Conservation (phyloP, 345 rosid species). For the Nephelium lappaceum region DNA sequence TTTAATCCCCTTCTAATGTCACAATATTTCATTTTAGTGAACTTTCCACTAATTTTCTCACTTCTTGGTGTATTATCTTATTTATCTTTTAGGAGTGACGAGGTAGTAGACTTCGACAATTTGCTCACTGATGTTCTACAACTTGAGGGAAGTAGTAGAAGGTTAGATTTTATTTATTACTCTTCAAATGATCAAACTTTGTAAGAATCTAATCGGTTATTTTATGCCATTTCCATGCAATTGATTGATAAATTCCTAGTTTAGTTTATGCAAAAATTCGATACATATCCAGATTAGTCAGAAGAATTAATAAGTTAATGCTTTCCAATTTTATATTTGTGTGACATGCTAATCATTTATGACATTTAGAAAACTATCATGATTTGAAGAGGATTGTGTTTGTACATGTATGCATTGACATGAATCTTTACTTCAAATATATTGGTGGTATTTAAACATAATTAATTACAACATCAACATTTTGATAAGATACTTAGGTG, state of each 20-base stretch:
- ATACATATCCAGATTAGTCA: not conserved
- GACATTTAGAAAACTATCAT: not conserved
- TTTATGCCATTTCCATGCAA: not conserved
- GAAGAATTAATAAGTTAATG: not conserved
- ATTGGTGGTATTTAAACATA: not conserved
- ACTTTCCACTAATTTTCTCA: not conserved
- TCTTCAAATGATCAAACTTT: not conserved
- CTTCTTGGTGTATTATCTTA: slow-evolving; percentile 1
- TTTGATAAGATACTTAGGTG: not conserved
- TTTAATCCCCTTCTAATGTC: not conserved
- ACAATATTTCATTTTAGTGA: not conserved
- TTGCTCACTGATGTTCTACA: not conserved
- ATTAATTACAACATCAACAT: not conserved
- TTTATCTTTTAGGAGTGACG: slow-evolving; percentile 23
- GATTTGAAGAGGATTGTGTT: not conserved
- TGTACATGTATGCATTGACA: not conserved
- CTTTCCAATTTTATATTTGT: not conserved
- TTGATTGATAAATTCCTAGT: not conserved
- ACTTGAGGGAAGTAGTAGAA: slow-evolving; percentile 26
- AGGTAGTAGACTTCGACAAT: slow-evolving; percentile 24
- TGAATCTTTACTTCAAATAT: not conserved
- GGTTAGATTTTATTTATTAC: slow-evolving; percentile 1
- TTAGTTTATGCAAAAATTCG: not conserved
- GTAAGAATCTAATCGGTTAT: not conserved
- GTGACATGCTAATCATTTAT: not conserved